phyloP scores from a whole-genome alignment of 1,139 yeast genomes.

The Taphrina populina region DNA sequence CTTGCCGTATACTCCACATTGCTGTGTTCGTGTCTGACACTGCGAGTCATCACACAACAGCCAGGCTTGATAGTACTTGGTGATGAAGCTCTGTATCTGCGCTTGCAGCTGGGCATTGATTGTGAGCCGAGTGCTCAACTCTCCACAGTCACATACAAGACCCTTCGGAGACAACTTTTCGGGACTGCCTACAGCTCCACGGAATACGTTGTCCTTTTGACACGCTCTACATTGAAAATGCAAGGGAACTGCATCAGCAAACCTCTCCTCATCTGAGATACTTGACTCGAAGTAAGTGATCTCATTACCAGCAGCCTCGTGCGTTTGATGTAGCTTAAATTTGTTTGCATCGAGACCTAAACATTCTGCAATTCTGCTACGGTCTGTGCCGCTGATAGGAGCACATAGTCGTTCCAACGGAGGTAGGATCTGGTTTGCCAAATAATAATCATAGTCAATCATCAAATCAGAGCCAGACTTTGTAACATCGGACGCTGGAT shows the following conservation, averaged over 20 bases:
- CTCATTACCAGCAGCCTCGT: slow-evolving; percentile 48
- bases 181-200: slow-evolving; percentile 65
- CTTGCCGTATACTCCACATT: slow-evolving; percentile 83
- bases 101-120: slow-evolving; percentile 72
- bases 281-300: slow-evolving; percentile 78
- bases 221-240: slow-evolving; percentile 62
- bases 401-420: slow-evolving; percentile 88
- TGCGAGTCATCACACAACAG: slow-evolving; percentile 77
- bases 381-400: slow-evolving; percentile 82
- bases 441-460: slow-evolving; percentile 76
- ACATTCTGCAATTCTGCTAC: slow-evolving; percentile 69
- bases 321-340: slow-evolving; percentile 49
- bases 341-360: slow-evolving; percentile 74
- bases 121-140: slow-evolving; percentile 54
- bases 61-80: slow-evolving; percentile 83
- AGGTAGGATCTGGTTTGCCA: slow-evolving; percentile 84
- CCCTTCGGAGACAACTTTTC: slow-evolving; percentile 62
- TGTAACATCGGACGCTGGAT: slow-evolving; percentile 39
- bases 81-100: slow-evolving; percentile 65
- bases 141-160: slow-evolving; percentile 65
- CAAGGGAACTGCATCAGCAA: slow-evolving; percentile 61
- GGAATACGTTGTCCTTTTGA: slow-evolving; percentile 58
- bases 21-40: slow-evolving; percentile 79
- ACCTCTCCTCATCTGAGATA: slow-evolving; percentile 78
- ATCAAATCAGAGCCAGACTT: slow-evolving; percentile 47